phyloP scores from a whole-genome alignment of 129 eudicot species.

The Centaurea solstitialis region DNA sequence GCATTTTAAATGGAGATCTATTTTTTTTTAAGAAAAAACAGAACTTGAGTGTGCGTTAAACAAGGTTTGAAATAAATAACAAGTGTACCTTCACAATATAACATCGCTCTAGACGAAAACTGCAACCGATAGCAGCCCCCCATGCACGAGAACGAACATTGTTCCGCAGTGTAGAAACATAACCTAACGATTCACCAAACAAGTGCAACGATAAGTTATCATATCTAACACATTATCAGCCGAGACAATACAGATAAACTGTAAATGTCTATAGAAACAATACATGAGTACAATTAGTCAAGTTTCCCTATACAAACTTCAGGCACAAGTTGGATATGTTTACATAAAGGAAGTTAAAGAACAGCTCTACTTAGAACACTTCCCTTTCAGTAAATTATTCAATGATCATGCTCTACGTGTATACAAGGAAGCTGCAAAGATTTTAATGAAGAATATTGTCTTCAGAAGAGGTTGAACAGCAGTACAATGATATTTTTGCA shows the following conservation, averaged over 20 bases:
- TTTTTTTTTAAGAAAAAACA: no score
- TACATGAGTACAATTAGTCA: background rate
- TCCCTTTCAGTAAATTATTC: background rate
- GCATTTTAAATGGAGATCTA: background rate
- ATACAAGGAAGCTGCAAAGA: background rate
- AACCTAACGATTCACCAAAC: constrained; percentile 46
- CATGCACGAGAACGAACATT: constrained; percentile 99
- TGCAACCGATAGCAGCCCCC: constrained; percentile 98
- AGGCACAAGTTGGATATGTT: background rate
- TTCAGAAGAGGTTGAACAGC: background rate
- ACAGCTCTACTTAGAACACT: background rate
- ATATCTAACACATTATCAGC: background rate
- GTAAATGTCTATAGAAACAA: background rate
- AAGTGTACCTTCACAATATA: constrained; percentile 72
- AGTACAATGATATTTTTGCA: background rate
- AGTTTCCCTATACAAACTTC: background rate
- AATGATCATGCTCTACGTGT: background rate
- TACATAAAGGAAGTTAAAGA: background rate
- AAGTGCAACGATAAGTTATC: background rate
- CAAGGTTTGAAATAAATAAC: background rate
- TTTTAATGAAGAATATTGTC: background rate
- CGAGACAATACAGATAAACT: background rate
- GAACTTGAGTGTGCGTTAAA: background rate
- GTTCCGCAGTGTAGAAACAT: constrained; percentile 85
- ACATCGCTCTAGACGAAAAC: constrained; percentile 89